Conservation (phyloP, 1,284 basidiomycete species). For the Singerocomus rubriflavus region DNA sequence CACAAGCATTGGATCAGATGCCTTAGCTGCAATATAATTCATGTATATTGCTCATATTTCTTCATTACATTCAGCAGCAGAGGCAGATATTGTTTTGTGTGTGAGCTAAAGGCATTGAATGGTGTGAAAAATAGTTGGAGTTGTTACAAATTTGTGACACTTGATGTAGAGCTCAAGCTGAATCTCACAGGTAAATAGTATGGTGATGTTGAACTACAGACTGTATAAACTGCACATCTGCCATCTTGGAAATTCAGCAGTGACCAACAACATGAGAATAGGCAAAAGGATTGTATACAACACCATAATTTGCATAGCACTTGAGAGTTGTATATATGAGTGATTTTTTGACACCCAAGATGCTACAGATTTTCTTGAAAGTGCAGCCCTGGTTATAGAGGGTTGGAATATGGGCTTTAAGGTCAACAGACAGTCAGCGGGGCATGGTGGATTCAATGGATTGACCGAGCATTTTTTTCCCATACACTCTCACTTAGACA, state of each 20-base stretch:
- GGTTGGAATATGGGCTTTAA: no score
- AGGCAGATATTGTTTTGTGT: neutral
- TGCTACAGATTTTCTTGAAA: neutral
- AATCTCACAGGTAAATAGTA: slow-evolving; percentile 9
- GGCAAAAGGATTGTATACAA: neutral
- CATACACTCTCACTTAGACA: no score
- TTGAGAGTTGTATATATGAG: slow-evolving; percentile 1
- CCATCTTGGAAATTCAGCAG: neutral
- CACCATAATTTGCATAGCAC: neutral
- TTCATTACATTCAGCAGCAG: neutral
- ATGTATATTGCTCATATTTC: neutral
- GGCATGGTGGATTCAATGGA: no score
- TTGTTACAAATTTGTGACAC: no score
- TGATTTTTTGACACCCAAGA: neutral
- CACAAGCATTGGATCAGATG: neutral
- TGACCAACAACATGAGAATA: neutral
- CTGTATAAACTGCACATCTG: neutral
- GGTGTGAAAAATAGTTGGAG: no score
- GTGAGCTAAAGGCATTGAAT: neutral
- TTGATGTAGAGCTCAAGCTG: no score
- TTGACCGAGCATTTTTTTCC: no score
- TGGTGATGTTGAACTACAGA: neutral
- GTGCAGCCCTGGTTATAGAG: no score
- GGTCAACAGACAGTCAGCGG: no score
- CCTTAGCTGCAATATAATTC: neutral